Percentiles rank a stretch among this genome's conserved stretches.
Conservation (phyloP, 345 rosid species). For the Rhizophora mangle region DNA sequence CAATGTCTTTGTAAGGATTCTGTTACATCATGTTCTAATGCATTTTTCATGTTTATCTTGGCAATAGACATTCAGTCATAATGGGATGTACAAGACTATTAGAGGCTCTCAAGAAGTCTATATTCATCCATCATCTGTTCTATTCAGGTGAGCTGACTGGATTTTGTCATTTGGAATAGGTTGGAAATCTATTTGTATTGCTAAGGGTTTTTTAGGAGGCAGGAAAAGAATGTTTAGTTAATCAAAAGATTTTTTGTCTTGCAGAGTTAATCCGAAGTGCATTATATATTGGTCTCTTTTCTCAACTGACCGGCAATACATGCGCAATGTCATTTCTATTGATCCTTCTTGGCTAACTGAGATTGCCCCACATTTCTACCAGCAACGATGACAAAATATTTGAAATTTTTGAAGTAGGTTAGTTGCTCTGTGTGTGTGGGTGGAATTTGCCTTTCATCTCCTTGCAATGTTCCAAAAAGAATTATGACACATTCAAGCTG, state of each 20-base stretch:
- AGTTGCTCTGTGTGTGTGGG: no score
- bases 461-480: no score
- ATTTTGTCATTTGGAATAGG: neutral
- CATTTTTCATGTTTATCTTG: slow-evolving; percentile 12
- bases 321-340: slow-evolving; percentile 73
- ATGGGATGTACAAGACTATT: slow-evolving; percentile 77
- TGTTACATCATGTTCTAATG: slow-evolving; percentile 7
- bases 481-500: no score
- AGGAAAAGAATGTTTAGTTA: neutral
- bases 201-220: neutral
- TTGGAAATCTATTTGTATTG: neutral
- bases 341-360: slow-evolving; percentile 83
- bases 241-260: neutral
- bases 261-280: slow-evolving; percentile 96
- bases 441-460: no score
- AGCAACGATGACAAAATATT: slow-evolving; percentile 29
- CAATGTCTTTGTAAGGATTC: neutral
- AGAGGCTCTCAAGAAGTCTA: slow-evolving; percentile 88
- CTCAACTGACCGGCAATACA: slow-evolving; percentile 83
- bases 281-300: slow-evolving; percentile 75
- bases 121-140: slow-evolving; percentile 86
- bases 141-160: slow-evolving; percentile 63
- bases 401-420: no score
- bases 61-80: slow-evolving; percentile 61
- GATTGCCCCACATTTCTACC: slow-evolving; percentile 81